A percentile compares a stretch with the other conserved stretches of the same genome.
Conservation (phyloP, 2,329 filamentous ascomycete species). For the Colletotrichum spinosum region DNA sequence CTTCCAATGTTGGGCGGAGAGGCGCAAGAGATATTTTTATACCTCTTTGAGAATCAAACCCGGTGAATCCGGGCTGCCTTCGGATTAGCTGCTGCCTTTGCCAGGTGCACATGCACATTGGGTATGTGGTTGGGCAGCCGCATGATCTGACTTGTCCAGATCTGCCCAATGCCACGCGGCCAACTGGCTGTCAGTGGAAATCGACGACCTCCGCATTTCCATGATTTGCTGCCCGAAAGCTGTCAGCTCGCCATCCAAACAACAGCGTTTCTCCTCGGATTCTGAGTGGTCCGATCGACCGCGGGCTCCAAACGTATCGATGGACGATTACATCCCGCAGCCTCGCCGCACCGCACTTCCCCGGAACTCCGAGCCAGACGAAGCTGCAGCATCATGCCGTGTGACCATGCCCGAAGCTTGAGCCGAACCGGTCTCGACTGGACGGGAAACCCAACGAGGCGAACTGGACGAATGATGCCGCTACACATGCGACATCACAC, state of each 20-base stretch:
- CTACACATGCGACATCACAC: slow-evolving; percentile 23
- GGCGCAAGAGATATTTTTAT: slow-evolving; percentile 62
- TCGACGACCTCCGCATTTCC: not conserved
- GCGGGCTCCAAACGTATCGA: slow-evolving; percentile 11
- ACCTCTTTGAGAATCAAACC: slow-evolving; percentile 54
- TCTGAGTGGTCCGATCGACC: slow-evolving; percentile 1
- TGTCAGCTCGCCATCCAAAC: not conserved
- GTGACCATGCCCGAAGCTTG: slow-evolving; percentile 9
- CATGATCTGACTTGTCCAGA: slow-evolving; percentile 6
- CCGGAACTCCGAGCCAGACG: slow-evolving; percentile 20
- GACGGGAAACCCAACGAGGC: slow-evolving; percentile 23
- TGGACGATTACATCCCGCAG: slow-evolving; percentile 5
- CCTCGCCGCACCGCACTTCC: slow-evolving; percentile 11
- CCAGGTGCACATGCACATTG: not conserved
- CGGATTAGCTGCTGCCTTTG: no score
- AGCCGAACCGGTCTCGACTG: slow-evolving; percentile 14
- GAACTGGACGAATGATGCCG: slow-evolving; percentile 17
- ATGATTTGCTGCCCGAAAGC: slow-evolving; percentile 14
- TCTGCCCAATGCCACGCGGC: slow-evolving; percentile 1
- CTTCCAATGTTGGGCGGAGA: slow-evolving; percentile 60
- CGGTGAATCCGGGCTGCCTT: not conserved
- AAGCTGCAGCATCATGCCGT: slow-evolving; percentile 17
- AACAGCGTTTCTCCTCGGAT: not conserved
- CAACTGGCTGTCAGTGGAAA: slow-evolving; percentile 6
- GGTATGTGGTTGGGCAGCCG: slow-evolving; percentile 15